A percentile compares a stretch with the other conserved stretches of the same genome.
Evolutionary conservation across 108 stramenopile genomes (phyloP).

Genomic region (Cyclostephanos tholiformis): DNA sequence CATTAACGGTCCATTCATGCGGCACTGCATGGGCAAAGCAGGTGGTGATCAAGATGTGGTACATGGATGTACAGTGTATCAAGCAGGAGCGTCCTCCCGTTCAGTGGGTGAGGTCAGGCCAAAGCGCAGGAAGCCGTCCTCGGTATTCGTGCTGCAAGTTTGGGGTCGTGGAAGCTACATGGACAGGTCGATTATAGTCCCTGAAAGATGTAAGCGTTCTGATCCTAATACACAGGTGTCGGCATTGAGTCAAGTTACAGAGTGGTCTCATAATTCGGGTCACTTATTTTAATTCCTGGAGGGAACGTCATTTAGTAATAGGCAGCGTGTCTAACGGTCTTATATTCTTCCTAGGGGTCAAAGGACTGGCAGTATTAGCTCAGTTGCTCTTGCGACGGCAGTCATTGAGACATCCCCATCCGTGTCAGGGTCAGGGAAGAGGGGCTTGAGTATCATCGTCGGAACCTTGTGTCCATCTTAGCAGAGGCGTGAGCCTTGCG

Average conservation of each 20-base stretch:
- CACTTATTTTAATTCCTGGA: neutral
- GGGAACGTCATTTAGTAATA: too few species aligned
- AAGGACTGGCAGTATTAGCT: too few species aligned
- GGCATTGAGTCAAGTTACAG: conserved; percentile 34
- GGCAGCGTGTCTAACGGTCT: too few species aligned
- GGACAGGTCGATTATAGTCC: conserved; percentile 8
- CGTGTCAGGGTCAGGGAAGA: too few species aligned
- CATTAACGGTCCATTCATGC: conserved; percentile 23
- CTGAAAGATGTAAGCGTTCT: neutral
- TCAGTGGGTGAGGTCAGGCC: neutral
- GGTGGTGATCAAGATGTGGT: conserved; percentile 19
- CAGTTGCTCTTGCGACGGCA: too few species aligned
- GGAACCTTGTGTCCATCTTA: too few species aligned
- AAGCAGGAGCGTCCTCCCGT: neutral
- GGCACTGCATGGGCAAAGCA: conserved; percentile 35
- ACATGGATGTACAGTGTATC: conserved; percentile 19
- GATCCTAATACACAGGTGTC: conserved; percentile 21
- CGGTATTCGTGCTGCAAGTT: neutral
- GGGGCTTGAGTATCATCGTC: too few species aligned
- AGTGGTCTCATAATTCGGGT: conserved; percentile 6
- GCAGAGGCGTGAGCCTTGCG: too few species aligned
- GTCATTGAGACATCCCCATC: too few species aligned
- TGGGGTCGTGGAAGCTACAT: conserved; percentile 1
- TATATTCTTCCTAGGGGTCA: too few species aligned
- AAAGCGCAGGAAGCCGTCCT: neutral